phyloP scores from a whole-genome alignment of 805 yeast genomes.

The Candida corydali region DNA sequence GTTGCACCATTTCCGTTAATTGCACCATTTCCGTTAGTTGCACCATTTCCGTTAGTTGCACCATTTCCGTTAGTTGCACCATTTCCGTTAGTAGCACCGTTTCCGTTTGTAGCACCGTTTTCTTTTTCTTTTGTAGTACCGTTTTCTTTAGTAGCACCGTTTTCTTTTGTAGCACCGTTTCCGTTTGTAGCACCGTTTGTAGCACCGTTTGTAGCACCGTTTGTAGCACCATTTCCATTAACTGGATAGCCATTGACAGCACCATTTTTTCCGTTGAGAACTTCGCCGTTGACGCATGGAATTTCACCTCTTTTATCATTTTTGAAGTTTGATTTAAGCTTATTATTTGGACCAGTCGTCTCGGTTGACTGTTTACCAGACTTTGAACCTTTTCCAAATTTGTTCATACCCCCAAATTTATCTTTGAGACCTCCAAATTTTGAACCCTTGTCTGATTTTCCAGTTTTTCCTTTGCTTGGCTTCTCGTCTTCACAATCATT shows the following conservation, averaged over 20 bases:
- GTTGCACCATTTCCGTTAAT: slow-evolving; percentile 1
- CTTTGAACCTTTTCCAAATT: too few relatives aligned
- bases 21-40: neutral
- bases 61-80: neutral
- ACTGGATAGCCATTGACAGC: neutral
- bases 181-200: neutral
- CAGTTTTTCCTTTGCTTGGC: neutral
- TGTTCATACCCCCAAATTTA: too few relatives aligned
- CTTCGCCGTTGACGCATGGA: too few relatives aligned
- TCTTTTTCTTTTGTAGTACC: slow-evolving; percentile 1
- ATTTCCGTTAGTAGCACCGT: neutral
- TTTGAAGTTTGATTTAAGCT: too few relatives aligned
- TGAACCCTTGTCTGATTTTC: too few relatives aligned
- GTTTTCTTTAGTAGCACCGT: neutral
- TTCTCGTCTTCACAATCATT: too few relatives aligned
- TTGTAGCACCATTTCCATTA: neutral
- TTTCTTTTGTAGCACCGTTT: neutral
- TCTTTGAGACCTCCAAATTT: too few relatives aligned
- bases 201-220: neutral
- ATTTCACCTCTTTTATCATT: too few relatives aligned
- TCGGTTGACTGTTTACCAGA: too few relatives aligned
- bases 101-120: neutral
- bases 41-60: neutral
- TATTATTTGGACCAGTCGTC: too few relatives aligned
- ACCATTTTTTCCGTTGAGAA: neutral